Base-by-base conservation (phyloP, 1,284 basidiomycete genomes). In the Ceratobasidium sp. region DNA sequence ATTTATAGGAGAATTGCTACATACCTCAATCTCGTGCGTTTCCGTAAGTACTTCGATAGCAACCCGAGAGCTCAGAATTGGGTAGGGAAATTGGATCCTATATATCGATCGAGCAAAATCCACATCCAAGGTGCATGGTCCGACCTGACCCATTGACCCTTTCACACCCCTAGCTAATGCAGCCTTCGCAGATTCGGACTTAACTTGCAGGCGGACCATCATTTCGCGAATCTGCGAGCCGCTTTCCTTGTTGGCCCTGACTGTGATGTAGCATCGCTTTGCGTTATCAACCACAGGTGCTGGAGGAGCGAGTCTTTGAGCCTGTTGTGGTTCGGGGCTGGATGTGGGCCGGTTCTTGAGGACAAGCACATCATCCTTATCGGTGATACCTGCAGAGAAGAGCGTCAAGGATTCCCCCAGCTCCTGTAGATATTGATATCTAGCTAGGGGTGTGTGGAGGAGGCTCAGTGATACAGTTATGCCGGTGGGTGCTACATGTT, bases 311-410 rank as follows among this genome's bases (percentile, higher is more conserved):
- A 59, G 14, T 36, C 39, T 26, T 41, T 36, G 34, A 14, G 36
- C 57, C 21, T 41, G 30, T 28, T 65, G 62, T n/a, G 62, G 46
- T 16, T 52, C 18, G 14, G 62, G 8, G 26, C 21, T 32, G n/a
- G 28, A 45, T 32, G 46, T 65, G 30, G 62, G 62, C 23, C 62
- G 62, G n/a, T 53, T 32, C 26, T 46, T 45, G 28, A 65, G 48
- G 23, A 65, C 23, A 9, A 50, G 32, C 2, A 65, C 46, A 16
- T 52, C 46, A n/a, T 65, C 48, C 26, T 65, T 52, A 46, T 65
- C 48, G 28, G 46, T 23, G 10, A 30, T 26, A 4, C 14, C 18
- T 10, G 62, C 32, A n/a, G 62, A 50, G 36, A 34, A 65, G 10
- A 65, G 48, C 3, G 28, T 52, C 28, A 65, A 39, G 4, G 16